Evolutionary conservation across 2,329 filamentous ascomycete genomes (phyloP).

Genomic region (Aspergillus quadrilineatus): DNA sequence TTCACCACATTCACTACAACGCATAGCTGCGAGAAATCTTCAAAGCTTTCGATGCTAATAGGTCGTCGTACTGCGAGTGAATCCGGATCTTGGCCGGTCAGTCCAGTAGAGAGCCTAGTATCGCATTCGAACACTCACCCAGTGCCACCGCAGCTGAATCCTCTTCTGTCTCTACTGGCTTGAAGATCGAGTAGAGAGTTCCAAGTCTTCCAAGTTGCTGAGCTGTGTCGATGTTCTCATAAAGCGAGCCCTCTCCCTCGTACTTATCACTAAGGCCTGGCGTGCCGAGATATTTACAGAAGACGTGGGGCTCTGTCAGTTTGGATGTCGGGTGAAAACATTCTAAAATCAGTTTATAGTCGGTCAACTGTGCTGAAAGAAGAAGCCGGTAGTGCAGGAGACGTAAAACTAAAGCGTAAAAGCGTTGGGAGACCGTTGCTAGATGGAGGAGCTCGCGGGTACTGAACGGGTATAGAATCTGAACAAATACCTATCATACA

Average conservation of each 20-base stretch:
- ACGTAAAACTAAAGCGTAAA: constrained; percentile 62
- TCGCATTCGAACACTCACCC: not conserved
- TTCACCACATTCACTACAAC: constrained; percentile 68
- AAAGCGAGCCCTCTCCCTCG: constrained; percentile 40
- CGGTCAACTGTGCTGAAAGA: constrained; percentile 56
- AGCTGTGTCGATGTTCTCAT: constrained; percentile 31
- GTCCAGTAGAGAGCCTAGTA: constrained; percentile 1
- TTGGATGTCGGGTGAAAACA: constrained; percentile 73
- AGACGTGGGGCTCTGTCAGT: constrained; percentile 66
- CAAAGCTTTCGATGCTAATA: constrained; percentile 65
- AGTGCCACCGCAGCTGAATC: constrained; percentile 9
- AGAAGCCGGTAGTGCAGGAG: constrained; percentile 66
- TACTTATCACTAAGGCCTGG: constrained; percentile 54
- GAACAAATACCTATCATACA: constrained; percentile 50
- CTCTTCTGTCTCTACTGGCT: constrained; percentile 60
- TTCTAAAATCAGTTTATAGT: constrained; percentile 71
- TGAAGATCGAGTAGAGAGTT: constrained; percentile 68
- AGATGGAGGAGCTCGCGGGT: constrained; percentile 57
- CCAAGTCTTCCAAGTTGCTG: constrained; percentile 49
- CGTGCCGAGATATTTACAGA: constrained; percentile 67
- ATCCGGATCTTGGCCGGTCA: constrained; percentile 15
- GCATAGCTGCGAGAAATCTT: constrained; percentile 74
- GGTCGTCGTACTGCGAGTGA: constrained; percentile 54
- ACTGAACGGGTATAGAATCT: constrained; percentile 50
- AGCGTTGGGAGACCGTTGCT: constrained; percentile 60